A percentile compares a stretch with the other conserved stretches of the same genome.
These are phyloP conservation scores for Cladophialophora exuberans DNA, from an alignment of 2,329 filamentous ascomycete species.

Conservation along the genomic window DNA sequence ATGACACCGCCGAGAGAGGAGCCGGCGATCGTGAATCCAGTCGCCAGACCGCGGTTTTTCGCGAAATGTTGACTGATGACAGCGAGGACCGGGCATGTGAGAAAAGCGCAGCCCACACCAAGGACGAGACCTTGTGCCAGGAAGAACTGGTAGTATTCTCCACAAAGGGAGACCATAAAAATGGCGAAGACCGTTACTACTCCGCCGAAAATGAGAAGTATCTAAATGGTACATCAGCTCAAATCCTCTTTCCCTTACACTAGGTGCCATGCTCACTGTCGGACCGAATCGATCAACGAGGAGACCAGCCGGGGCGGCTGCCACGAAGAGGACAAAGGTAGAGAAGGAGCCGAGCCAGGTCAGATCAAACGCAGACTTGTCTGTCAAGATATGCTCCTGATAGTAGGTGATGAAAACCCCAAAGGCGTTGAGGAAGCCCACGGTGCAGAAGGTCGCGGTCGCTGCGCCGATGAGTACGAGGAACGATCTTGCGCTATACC, in stretches of 20 bases:
- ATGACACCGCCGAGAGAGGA: conserved; percentile 58
- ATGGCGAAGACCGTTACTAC: conserved; percentile 29
- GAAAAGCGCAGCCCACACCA: conserved; percentile 46
- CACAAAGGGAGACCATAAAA: conserved; percentile 48
- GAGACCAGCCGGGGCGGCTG: conserved; percentile 43
- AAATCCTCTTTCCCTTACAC: not conserved
- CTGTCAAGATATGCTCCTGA: conserved; percentile 40
- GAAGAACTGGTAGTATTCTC: conserved; percentile 56
- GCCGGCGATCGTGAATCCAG: conserved; percentile 52
- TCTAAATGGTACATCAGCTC: conserved; percentile 10
- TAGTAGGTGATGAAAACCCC: conserved; percentile 53
- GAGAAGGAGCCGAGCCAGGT: conserved; percentile 50
- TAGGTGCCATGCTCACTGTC: conserved; percentile 36
- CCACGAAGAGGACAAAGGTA: conserved; percentile 42
- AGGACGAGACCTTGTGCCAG: conserved; percentile 54
- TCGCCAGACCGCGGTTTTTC: conserved; percentile 49
- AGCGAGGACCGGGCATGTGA: conserved; percentile 52
- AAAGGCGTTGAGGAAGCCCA: conserved; percentile 45
- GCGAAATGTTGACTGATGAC: conserved; percentile 53
- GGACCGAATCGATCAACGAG: conserved; percentile 50
- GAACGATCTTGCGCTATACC: conserved; percentile 35
- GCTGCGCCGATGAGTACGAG: conserved; percentile 38
- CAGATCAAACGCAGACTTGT: conserved; percentile 40
- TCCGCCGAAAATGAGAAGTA: conserved; percentile 34
- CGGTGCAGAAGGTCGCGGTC: conserved; percentile 40